phyloP scores from a whole-genome alignment of 352 stramenopile species.

The Chrysophaeum taylorii region DNA sequence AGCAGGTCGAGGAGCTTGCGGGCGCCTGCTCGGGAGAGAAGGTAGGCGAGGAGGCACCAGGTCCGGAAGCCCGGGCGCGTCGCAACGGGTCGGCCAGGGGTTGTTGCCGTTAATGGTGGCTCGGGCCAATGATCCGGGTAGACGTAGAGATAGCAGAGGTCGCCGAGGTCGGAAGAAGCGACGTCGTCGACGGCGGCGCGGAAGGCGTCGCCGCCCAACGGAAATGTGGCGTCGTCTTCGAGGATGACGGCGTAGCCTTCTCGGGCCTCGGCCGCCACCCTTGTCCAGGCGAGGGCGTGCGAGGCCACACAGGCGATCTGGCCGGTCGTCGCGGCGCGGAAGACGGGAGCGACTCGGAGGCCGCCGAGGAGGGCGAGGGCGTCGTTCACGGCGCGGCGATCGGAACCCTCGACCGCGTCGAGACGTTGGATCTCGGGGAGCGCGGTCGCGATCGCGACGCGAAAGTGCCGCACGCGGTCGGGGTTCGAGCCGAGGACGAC shows the following conservation, averaged over 20 bases:
- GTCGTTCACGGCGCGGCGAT: background rate
- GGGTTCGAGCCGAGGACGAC: background rate
- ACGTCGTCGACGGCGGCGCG: background rate
- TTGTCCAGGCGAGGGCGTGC: background rate
- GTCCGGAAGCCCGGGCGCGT: constrained; percentile 2
- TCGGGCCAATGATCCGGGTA: constrained; percentile 12
- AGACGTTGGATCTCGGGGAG: background rate
- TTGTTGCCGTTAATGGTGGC: too few species aligned
- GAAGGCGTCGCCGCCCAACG: background rate
- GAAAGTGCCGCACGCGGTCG: background rate
- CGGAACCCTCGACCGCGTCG: background rate
- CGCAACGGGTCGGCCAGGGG: too few species aligned
- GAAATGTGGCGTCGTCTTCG: constrained; percentile 1
- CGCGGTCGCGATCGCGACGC: background rate
- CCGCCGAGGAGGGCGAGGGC: background rate
- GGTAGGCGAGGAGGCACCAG: constrained; percentile 10
- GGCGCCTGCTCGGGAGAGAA: background rate
- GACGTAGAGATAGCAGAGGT: constrained; percentile 16
- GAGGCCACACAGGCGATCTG: constrained; percentile 3
- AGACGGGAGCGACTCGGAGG: background rate
- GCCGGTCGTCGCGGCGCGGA: background rate
- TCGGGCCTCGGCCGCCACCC: background rate
- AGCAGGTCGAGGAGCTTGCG: background rate
- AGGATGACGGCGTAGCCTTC: background rate
- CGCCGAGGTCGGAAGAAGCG: background rate